Conservation (phyloP, 352 stramenopile species). For the Globisporangium uncinulatum region DNA sequence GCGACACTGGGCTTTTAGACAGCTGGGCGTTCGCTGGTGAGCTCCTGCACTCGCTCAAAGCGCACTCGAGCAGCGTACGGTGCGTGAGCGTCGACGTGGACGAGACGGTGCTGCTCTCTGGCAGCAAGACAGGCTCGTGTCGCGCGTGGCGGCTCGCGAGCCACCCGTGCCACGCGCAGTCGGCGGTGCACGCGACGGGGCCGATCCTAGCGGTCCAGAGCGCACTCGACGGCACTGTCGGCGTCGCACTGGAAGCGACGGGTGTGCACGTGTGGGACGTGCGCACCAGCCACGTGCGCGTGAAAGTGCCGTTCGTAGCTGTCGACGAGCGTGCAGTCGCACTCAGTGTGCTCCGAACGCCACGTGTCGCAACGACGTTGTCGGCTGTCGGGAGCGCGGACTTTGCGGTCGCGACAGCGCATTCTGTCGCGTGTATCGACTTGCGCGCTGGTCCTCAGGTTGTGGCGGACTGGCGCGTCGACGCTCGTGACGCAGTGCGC, state of each 20-base stretch:
- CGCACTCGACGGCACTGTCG: conserved; percentile 23
- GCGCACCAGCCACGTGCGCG: conserved; percentile 47
- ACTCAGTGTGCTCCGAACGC: conserved; percentile 20
- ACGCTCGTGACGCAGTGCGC: conserved; percentile 27
- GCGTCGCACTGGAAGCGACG: conserved; percentile 32
- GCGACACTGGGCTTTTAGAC: conserved; percentile 8
- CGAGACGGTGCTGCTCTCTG: conserved; percentile 60
- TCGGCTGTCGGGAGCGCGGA: conserved; percentile 20
- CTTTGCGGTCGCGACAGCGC: conserved; percentile 43
- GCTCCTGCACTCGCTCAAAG: conserved; percentile 50
- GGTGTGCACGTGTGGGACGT: conserved; percentile 68
- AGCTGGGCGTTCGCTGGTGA: conserved; percentile 33
- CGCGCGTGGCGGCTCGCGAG: conserved; percentile 57
- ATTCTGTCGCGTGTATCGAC: conserved; percentile 46
- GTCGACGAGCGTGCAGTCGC: conserved; percentile 36
- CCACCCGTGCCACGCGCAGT: conserved; percentile 27
- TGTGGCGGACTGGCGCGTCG: conserved; percentile 58
- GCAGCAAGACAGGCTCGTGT: conserved; percentile 71
- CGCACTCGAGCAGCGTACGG: conserved; percentile 56
- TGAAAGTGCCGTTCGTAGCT: conserved; percentile 41
- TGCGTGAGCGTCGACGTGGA: conserved; percentile 46
- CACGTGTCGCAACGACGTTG: neutral
- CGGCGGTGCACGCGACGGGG: conserved; percentile 21
- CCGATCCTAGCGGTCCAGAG: conserved; percentile 20
- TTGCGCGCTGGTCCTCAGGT: conserved; percentile 34